Conservation (phyloP, 163 green algal genomes). For the Prototheca cutis region DNA sequence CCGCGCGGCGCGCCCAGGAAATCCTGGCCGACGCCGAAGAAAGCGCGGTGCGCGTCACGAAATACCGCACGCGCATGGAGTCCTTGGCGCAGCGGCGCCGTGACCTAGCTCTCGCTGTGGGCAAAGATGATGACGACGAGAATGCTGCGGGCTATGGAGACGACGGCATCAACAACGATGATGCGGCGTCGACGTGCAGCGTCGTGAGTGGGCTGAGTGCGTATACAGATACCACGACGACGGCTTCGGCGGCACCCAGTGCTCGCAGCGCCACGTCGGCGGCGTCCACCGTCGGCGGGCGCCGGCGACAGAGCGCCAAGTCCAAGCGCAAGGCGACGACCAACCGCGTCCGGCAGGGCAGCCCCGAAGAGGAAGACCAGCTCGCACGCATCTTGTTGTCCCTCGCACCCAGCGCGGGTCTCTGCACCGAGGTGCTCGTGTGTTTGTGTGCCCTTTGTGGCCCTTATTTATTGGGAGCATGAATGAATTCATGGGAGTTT, state of each 20-base stretch:
- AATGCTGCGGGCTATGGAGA: background rate
- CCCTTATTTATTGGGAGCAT: too few relatives aligned
- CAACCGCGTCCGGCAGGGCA: conserved; percentile 42
- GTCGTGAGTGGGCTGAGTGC: conserved; percentile 44
- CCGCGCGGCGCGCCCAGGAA: conserved; percentile 25
- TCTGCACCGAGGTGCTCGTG: conserved; percentile 16
- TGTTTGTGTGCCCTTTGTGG: too few relatives aligned
- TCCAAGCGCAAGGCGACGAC: background rate
- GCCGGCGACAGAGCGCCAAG: conserved; percentile 9
- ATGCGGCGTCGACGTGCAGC: conserved; percentile 31
- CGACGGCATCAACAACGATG: conserved; percentile 3
- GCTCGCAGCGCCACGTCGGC: conserved; percentile 4
- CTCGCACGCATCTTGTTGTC: conserved; percentile 40
- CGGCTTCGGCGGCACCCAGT: conserved; percentile 3
- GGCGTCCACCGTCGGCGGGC: conserved; percentile 33
- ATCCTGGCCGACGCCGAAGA: conserved; percentile 37
- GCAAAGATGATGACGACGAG: conserved; percentile 16
- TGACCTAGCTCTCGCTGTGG: conserved; percentile 35
- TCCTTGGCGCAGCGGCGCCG: conserved; percentile 45
- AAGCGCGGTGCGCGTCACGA: conserved; percentile 38
- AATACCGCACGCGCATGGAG: conserved; percentile 53
- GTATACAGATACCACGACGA: conserved; percentile 28
- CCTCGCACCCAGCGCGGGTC: conserved; percentile 21
- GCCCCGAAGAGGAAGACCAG: conserved; percentile 43
- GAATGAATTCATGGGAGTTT: too few relatives aligned